Conservation (phyloP, 2,329 filamentous ascomycete species). For the Exophiala sp. region DNA sequence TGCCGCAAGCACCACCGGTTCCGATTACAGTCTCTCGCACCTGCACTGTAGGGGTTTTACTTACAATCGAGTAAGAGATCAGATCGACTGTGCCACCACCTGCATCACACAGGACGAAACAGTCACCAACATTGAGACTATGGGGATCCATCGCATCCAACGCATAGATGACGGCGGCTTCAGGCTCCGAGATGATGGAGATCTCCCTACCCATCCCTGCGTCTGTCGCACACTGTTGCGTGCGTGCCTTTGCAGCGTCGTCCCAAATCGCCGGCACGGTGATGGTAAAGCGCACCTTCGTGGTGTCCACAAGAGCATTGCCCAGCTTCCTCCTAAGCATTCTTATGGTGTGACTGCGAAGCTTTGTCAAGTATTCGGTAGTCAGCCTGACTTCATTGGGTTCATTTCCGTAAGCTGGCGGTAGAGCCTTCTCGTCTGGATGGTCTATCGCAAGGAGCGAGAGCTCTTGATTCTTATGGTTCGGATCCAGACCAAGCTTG, state of each 20-base stretch:
- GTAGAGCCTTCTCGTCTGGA: conserved; percentile 14
- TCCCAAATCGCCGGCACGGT: conserved; percentile 34
- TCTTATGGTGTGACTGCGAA: conserved; percentile 17
- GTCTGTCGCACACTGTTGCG: conserved; percentile 10
- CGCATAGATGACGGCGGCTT: conserved; percentile 35
- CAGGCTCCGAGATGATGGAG: conserved; percentile 30
- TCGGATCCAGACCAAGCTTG: conserved; percentile 26
- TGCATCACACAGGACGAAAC: conserved; percentile 37
- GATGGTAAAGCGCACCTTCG: conserved; percentile 27
- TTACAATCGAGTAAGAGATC: conserved; percentile 29
- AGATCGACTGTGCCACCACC: conserved; percentile 39
- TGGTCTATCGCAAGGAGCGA: conserved; percentile 11
- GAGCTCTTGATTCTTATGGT: conserved; percentile 10
- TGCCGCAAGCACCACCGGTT: conserved; percentile 30
- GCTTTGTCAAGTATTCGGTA: conserved; percentile 20
- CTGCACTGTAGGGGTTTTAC: conserved; percentile 27
- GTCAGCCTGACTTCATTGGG: conserved; percentile 6
- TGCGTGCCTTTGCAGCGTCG: conserved; percentile 27
- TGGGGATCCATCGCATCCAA: conserved; percentile 27
- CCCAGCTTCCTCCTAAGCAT: conserved; percentile 20
- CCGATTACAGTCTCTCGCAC: conserved; percentile 30
- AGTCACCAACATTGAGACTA: conserved; percentile 23
- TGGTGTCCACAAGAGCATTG: conserved; percentile 9
- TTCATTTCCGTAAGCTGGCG: conserved; percentile 12
- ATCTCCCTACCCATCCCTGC: conserved; percentile 28